Evolutionary conservation across 345 rosid genomes (phyloP).

Genomic region (Erysimum cheiranthoides): DNA sequence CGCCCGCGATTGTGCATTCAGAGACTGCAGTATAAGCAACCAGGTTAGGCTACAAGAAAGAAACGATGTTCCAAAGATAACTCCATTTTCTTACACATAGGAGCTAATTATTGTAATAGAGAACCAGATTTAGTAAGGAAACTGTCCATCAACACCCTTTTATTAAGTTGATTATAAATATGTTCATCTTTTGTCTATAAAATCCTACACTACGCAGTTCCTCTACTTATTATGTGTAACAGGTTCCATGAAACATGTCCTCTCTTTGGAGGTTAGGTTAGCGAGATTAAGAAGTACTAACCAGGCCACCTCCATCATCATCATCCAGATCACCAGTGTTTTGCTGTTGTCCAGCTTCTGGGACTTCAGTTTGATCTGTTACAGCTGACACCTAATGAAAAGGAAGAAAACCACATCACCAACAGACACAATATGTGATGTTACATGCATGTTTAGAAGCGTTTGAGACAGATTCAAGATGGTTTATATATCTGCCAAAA

Average conservation of each 20-base stretch:
- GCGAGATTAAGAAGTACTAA: constrained; percentile 51
- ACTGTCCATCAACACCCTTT: background rate
- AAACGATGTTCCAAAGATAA: constrained; percentile 5
- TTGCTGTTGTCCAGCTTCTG: constrained; percentile 57
- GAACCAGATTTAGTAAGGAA: background rate
- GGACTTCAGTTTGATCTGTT: constrained; percentile 77
- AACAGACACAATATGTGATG: constrained; percentile 18
- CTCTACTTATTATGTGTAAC: constrained; percentile 8
- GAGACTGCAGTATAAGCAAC: constrained; percentile 59
- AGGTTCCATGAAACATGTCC: constrained; percentile 19
- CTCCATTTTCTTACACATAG: constrained; percentile 1
- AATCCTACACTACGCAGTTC: background rate
- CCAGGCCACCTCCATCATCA: constrained; percentile 96
- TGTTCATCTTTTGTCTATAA: background rate
- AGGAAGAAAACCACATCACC: constrained; percentile 23
- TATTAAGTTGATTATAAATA: background rate
- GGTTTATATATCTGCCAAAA: constrained; percentile 9
- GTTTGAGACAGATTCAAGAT: constrained; percentile 16
- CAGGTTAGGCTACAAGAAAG: constrained; percentile 16
- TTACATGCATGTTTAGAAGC: constrained; percentile 20
- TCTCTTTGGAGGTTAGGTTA: constrained; percentile 6
- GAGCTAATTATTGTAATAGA: background rate
- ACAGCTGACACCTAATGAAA: constrained; percentile 82
- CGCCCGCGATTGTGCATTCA: constrained; percentile 91
- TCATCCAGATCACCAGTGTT: constrained; percentile 91